Evolutionary conservation across 2,329 filamentous ascomycete genomes (phyloP), one percentile per base, ranked within the genome.

Genomic region (Colletotrichum limetticola): DNA sequence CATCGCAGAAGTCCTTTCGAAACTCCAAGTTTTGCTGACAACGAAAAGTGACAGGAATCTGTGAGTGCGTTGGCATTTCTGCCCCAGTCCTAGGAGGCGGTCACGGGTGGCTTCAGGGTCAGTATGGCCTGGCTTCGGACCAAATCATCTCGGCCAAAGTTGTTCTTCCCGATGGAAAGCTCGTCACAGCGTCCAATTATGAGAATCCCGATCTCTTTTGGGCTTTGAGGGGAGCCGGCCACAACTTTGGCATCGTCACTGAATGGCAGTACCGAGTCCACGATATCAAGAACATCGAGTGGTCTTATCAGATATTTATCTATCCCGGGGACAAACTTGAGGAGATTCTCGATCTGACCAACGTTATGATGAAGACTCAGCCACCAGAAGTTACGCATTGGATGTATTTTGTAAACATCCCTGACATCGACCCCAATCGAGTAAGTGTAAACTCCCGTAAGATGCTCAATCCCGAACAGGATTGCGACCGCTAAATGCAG

Each of bases 221-320:
- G 86, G 86, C 84, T 19, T 76, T 88, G 0, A 85, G 80, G 77
- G 87, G 87, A n/a, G 87, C 86, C 2, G 86, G 85, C 2, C 85
- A 83, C 19, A 88, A 88, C 74, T 84, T 88, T 74, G 86, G 86
- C 55, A 84, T 89, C 62, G 82, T 88, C 37, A 78, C 86, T 76
- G 84, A 81, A 72, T 77, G 85, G 30, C 82, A 78, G 72, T 55
- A 76, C 19, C 82, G 83, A 74, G 78, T 78, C 28, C 80, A 69
- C 37, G 72, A 65, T n/a, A 28, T 78, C 32, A 62, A 76, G 75
- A 63, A 76, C 52, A 9, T 76, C 75, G 22, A 79, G 76, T 78
- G 74, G 76, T 32, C 56, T n/a, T 71, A 56, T 5, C 24, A 66
- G n/a, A 67, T 78, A 66, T 9, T 80, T 6, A 74, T 76, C 57